Evolutionary conservation across 768 basidiomycete genomes (phyloP), one percentile per base, ranked within the genome.

Genomic region (Ramaria rubella): DNA sequence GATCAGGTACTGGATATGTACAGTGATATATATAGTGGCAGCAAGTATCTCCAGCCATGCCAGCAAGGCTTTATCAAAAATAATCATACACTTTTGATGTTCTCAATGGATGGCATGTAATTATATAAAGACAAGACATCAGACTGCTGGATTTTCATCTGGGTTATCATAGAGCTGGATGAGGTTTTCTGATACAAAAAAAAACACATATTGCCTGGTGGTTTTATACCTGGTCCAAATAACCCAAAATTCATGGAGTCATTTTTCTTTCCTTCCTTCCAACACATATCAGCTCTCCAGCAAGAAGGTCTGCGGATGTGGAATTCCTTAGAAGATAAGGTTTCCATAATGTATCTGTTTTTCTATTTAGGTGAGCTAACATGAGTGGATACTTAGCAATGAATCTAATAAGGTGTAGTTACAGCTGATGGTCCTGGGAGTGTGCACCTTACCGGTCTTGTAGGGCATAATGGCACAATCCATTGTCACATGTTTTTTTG

Each of bases 121-220:
- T 61, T 72, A 1, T 72, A 71, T 46, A 44, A 58, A 5, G 56
- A 52, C 57, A 72, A 72, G 56, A 17, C 58, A 6, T 72, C 70
- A 1, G 69, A 71, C 49, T 68, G 68, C 38, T 72, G 70, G 70
- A 64, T 72, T 3, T 68, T 65, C 30, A 62, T 71, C 24, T 71
- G 67, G 68, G 15, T 70, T 6, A 15, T 67, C 7, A 24, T 45
- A 8, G 59, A 68, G 26, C 56, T 59, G 5, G 4, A 61, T 0
- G 66, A 68, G 0, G 63, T 67, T 15, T n/a, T 24, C 45, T 0
- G 23, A 49, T n/a, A 64, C 63, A 69, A 60, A 62, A 4, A 1
- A 0, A 45, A 66, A 3, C 60, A 52, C 52, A 34, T 15, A 27
- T 24, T 51, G 11, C 38, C 44, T 14, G 34, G 11, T 21, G 49